Base-by-base conservation (phyloP, 805 yeast species). In the Candida chauliodis region DNA sequence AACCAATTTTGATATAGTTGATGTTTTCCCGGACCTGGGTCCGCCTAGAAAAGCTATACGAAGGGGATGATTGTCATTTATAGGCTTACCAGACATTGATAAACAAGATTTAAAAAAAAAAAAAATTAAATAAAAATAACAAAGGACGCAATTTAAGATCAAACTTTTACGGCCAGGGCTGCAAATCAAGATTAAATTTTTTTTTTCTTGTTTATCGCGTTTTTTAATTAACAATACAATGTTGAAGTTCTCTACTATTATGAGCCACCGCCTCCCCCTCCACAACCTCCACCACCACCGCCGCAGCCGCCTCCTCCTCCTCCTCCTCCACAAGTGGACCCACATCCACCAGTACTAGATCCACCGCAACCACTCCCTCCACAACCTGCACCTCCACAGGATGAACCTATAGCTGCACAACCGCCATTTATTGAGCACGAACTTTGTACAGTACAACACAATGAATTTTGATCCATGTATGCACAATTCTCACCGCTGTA, bases 21-120 rank as follows among this genome's bases (percentile, higher is more conserved):
- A 69, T 2, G 85, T 74, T 50, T 81, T 81, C 8, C 88, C 88
- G 0, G 76, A 69, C 13, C 66, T 65, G 9, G 75, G 65, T 0
- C 75, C 84, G 0, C 88, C 88, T 3, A 81, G 52, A 1, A 81
- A 68, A 0, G 83, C 86, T 11, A 81, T 50, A 42, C 84, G 61
- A 4, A 81, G 49, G 0, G 86, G 84, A 19, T 56, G 50, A 20
- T 48, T 33, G 24, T 53, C 45, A 40, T 64, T 61, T 13, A 41
- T 21, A 1, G 55, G 51, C 17, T 13, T 28, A 31, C 4, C 11
- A 23, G 36, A 15, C 29, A 33, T 33, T 3, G 18, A 9, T 23
- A 17, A 6, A 16, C 8, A 31, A 4, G 14, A 20, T 13, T 14
- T 14, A 23, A 22, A 33, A 15, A 32, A 15, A 15, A 8, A 31